Base-by-base conservation (phyloP, 495 filamentous ascomycete genomes). In the Aeminium ludgeri region DNA sequence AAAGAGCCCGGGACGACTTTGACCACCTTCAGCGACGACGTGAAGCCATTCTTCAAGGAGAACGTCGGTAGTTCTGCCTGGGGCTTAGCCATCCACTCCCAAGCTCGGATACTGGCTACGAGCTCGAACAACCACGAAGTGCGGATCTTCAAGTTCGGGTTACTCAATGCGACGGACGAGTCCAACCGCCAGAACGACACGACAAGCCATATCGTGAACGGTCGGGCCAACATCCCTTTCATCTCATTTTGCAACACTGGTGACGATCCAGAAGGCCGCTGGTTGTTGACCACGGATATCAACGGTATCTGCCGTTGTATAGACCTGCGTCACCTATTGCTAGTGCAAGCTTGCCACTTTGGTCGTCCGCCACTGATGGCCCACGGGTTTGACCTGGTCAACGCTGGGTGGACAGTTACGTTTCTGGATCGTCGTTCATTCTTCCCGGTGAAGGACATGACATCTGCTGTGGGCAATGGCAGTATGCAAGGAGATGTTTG, bases 31-130 rank as follows among this genome's bases (percentile, higher is more conserved):
- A 32, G 39, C 28, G 37, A 44, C 23, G 35, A 61, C 16, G 54
- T 48, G 35, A 56, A 58, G 36, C 66, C 74, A 0, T 80, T 86
- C 55, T 82, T 91, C 42, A 69, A 74, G 50, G 68, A 78, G 39
- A 80, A 78, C 57, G 84, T 95, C 15, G 71, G 67, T 1, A 59
- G 54, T 19, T 86, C 81, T 44, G 87, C 84, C 3, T 97, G 89
- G 89, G 89, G 89, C 0, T 54, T 97, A 28, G 82, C 87, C 6
- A 70, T 89, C 11, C 87, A 96, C 51, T 72, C 77, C 46, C 65
- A 75, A 44, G 76, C 78, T 10, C 69, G 85, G 2, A 57, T 94
- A 29, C 71, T 97, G 39, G 89, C 86, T 0, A 78, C 87, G 13
- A 76, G 78, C 40, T 73, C 80, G 0, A 96, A 97, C 52, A 69